A percentile compares a stretch with the other conserved stretches of the same genome.
Evolutionary conservation across 129 eudicot genomes (phyloP).

Genomic region (Logfia minima): DNA sequence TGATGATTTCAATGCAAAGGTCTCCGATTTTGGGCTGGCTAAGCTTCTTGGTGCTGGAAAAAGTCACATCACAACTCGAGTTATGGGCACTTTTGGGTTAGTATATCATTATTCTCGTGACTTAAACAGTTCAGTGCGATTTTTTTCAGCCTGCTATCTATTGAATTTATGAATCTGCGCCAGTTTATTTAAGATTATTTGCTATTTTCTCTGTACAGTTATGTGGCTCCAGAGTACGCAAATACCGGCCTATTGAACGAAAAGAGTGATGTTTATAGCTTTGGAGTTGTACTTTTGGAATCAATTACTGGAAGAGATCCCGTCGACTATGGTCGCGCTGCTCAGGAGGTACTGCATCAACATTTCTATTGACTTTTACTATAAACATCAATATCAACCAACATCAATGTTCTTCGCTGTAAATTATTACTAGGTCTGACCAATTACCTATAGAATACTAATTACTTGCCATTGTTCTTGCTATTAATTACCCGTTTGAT

Average conservation of each 20-base stretch:
- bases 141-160: not conserved
- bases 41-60: slow-evolving; percentile 84
- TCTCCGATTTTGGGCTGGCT: slow-evolving; percentile 87
- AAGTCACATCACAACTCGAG: slow-evolving; percentile 89
- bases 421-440: not conserved
- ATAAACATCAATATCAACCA: not conserved
- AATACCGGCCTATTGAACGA: slow-evolving; percentile 83
- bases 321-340: slow-evolving; percentile 80
- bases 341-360: slow-evolving; percentile 60
- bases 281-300: slow-evolving; percentile 80
- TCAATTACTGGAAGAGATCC: slow-evolving; percentile 88
- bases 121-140: not conserved
- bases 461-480: not conserved
- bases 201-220: slow-evolving; percentile 35
- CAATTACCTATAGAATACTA: not conserved
- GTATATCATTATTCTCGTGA: slow-evolving; percentile 25
- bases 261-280: slow-evolving; percentile 89
- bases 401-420: not conserved
- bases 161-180: slow-evolving; percentile 4
- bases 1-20: slow-evolving; percentile 78
- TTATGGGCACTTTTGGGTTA: slow-evolving; percentile 96
- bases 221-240: slow-evolving; percentile 93
- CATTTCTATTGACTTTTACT: not conserved
- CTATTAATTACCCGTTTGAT: not conserved
- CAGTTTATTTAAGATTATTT: not conserved